A percentile compares a stretch with the other conserved stretches of the same genome.
Conservation (phyloP, 208 protist species). For the Trypanosoma rangeli region DNA sequence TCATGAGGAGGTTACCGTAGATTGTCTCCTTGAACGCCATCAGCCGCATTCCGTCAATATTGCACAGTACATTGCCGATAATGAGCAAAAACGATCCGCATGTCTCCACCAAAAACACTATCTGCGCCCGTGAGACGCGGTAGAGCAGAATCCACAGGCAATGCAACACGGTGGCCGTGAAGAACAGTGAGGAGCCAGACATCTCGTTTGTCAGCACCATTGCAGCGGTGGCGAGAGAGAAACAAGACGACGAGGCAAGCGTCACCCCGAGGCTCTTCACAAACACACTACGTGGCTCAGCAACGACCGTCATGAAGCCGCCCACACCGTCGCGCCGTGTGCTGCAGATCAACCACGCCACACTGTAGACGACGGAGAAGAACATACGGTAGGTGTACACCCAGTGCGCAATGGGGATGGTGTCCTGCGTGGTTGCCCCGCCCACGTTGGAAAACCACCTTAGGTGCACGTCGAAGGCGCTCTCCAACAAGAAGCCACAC, state of each 20-base stretch:
- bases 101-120: conserved; percentile 24
- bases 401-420: conserved; percentile 20
- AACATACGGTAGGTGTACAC: conserved; percentile 20
- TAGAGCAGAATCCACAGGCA: conserved; percentile 28
- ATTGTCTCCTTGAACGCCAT: conserved; percentile 5
- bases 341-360: conserved; percentile 4
- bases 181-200: conserved; percentile 16
- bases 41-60: conserved; percentile 15
- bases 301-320: not conserved
- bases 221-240: not conserved
- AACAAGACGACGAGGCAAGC: conserved; percentile 8
- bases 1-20: conserved; percentile 26
- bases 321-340: not conserved
- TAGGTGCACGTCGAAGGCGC: conserved; percentile 28
- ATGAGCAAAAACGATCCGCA: conserved; percentile 14
- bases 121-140: conserved; percentile 10
- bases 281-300: conserved; percentile 3
- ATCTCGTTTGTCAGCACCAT: conserved; percentile 11
- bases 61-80: conserved; percentile 26
- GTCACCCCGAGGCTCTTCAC: conserved; percentile 14
- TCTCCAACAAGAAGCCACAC: conserved; percentile 21
- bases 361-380: conserved; percentile 11
- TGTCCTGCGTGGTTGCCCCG: not conserved
- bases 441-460: conserved; percentile 20
- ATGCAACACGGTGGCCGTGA: conserved; percentile 19